Conservation (phyloP, 176 grass and related monocot species). For the Avena sativa region DNA sequence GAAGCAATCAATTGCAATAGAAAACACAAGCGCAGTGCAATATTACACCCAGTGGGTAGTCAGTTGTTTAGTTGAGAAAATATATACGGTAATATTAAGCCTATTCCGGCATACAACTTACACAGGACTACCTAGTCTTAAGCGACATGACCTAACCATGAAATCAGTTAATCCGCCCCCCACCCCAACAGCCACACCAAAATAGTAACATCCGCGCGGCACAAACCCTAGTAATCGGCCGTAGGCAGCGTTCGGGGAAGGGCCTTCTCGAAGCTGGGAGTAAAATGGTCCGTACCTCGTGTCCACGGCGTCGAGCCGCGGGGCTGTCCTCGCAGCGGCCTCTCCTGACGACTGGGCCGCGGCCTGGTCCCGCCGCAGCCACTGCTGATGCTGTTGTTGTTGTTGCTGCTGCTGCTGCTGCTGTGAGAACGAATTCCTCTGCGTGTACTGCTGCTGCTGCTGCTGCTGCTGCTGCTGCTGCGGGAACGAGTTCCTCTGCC, state of each 20-base stretch:
- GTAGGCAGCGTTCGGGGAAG: neutral
- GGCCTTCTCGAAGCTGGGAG: neutral
- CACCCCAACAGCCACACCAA: neutral
- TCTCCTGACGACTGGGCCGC: slow-evolving; percentile 32
- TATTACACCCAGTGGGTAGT: slow-evolving; percentile 10
- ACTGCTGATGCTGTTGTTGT: slow-evolving; percentile 45
- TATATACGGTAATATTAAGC: neutral
- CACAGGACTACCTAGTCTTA: neutral
- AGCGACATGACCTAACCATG: neutral
- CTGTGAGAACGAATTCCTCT: slow-evolving; percentile 38
- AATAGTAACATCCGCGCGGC: neutral
- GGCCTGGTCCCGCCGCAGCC: slow-evolving; percentile 56
- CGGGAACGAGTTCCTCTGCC: slow-evolving; percentile 16
- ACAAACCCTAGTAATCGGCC: slow-evolving; percentile 1
- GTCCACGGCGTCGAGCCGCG: slow-evolving; percentile 38
- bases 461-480: slow-evolving; percentile 34
- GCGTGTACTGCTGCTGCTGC: slow-evolving; percentile 41
- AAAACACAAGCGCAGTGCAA: neutral
- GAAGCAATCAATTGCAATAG: neutral
- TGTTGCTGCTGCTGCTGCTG: slow-evolving; percentile 30
- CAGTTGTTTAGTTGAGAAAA: neutral
- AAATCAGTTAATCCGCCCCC: neutral
- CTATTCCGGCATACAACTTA: neutral
- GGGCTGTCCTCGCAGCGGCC: slow-evolving; percentile 8
- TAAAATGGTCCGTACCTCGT: slow-evolving; percentile 44